Conservation (phyloP, 2,329 filamentous ascomycete genomes). For the Talaromyces sp. region DNA sequence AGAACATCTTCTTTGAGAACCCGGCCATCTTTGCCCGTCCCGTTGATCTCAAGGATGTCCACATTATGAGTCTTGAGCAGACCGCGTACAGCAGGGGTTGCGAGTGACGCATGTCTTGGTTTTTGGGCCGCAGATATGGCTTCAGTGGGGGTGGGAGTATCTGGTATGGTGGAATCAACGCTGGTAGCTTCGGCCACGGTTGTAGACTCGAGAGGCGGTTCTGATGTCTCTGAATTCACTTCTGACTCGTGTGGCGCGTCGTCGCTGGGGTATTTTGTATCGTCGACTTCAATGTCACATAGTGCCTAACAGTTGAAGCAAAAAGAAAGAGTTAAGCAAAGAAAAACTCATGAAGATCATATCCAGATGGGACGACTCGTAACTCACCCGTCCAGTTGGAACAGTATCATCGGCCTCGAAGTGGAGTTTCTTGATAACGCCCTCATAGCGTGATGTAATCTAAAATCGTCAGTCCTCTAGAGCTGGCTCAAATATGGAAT, state of each 20-base stretch:
- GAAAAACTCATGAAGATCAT: neutral
- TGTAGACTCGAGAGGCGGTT: conserved; percentile 18
- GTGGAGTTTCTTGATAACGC: conserved; percentile 93
- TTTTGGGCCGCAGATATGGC: conserved; percentile 16
- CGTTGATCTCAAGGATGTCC: conserved; percentile 75
- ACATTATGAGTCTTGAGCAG: conserved; percentile 78
- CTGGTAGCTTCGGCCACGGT: conserved; percentile 13
- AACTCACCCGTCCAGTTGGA: conserved; percentile 72
- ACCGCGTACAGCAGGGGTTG: conserved; percentile 90
- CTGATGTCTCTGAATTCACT: conserved; percentile 32
- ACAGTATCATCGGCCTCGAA: conserved; percentile 97
- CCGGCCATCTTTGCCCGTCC: conserved; percentile 86
- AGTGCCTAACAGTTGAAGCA: conserved; percentile 63
- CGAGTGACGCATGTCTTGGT: conserved; percentile 72
- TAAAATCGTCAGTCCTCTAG: conserved; percentile 54
- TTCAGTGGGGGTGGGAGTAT: conserved; percentile 11
- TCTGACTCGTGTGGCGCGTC: conserved; percentile 31
- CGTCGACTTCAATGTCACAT: conserved; percentile 91
- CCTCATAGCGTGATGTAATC: conserved; percentile 94
- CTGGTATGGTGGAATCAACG: conserved; percentile 16
- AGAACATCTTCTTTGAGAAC: conserved; percentile 92
- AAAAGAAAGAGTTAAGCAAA: conserved; percentile 15
- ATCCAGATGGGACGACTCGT: neutral
- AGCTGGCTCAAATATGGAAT: too few species aligned
- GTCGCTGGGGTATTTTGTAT: conserved; percentile 68